These are phyloP conservation scores for Eucalyptus sp. DNA, from an alignment of 345 rosid genomes.

Conservation along the genomic window DNA sequence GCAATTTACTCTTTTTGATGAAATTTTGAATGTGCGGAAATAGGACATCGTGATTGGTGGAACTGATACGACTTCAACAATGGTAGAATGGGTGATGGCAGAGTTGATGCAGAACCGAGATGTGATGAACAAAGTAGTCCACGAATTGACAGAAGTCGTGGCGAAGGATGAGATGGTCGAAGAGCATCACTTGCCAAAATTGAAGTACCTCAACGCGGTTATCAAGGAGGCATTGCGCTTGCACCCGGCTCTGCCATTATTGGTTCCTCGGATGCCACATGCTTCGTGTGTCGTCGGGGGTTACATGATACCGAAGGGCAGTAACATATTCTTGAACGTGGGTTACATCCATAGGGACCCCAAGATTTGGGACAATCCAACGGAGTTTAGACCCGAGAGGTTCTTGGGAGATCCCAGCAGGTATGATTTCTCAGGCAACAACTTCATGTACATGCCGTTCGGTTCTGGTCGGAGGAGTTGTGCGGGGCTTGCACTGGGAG, in stretches of 20 bases:
- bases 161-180: neutral
- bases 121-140: neutral
- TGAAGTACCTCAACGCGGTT: neutral
- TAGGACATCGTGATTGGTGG: neutral
- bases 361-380: neutral
- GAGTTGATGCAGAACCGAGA: constrained; percentile 18
- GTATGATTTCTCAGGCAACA: neutral
- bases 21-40: neutral
- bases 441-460: neutral
- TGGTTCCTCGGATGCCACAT: neutral
- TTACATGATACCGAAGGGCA: neutral
- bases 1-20: neutral
- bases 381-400: neutral
- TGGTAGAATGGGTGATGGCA: constrained; percentile 34
- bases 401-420: neutral
- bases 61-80: constrained; percentile 17
- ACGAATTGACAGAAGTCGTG: neutral
- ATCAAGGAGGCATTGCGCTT: neutral
- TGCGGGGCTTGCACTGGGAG: neutral
- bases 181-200: neutral
- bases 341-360: neutral
- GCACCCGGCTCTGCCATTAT: neutral
- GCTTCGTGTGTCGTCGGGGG: neutral
- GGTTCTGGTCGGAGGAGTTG: neutral
- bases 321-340: neutral